Base-by-base conservation (phyloP, 805 yeast species). In the Kodamaea kaohsiungensis region DNA sequence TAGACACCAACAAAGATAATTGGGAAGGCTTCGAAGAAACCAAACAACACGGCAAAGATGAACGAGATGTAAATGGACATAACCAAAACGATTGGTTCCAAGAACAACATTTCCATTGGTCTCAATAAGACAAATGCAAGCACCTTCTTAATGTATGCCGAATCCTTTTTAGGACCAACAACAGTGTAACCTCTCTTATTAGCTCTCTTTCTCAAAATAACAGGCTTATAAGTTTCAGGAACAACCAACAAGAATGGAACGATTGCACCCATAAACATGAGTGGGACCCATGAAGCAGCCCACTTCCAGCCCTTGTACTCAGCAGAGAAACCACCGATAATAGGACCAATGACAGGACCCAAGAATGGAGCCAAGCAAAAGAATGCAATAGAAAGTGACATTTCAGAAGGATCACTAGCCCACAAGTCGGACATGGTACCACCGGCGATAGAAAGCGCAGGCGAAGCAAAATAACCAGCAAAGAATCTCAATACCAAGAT, bases 381-480 rank as follows among this genome's bases (percentile, higher is more conserved):
- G n/a, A 85, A 69, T 2, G 88, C 82, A 85, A 88, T 82, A n/a
- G 96, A 91, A 3, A 85, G 61, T 13, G 91, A 88, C 64, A 85
- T 71, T 65, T 84, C 83, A 43, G 81, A 79, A 4, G 85, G 82
- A 12, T 66, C 60, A 27, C 56, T 55, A 17, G 77, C 80, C 85
- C 92, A 91, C 48, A 90, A 70, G 70, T 91, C 97, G 52, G 86
- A 74, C 57, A 91, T 83, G 4, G 95, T 85, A 58, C 96, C 97
- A 51, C 92, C 91, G 10, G 91, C 93, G 59, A 89, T 83, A 8
- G 96, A 86, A 71, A 91, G 77, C 1, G 92, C 91, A 2, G 95
- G 96, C 1, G 92, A 85, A 1, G 95, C 90, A 48, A 86, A 79
- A 27, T 86, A 77, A 0, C 96, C 96, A 17, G 87, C 76, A 61